phyloP scores from a whole-genome alignment of 2,329 filamentous ascomycete genomes.

The Arthroderma sp. region DNA sequence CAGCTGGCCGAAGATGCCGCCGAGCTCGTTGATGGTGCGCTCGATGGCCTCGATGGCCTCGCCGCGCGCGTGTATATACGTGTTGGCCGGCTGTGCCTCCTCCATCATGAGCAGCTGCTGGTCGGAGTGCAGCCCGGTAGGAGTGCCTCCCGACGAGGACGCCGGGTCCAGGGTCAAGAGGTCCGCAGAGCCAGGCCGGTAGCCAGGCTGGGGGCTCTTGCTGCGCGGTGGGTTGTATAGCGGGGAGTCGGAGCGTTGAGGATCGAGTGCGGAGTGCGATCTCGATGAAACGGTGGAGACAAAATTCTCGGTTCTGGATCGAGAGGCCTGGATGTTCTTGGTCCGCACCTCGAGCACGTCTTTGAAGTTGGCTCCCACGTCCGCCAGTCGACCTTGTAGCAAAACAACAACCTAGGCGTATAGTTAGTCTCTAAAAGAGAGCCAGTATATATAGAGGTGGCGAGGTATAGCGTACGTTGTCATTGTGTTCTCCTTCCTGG shows the following conservation, averaged over 20 bases:
- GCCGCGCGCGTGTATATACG: conserved; percentile 84
- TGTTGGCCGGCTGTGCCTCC: conserved; percentile 67
- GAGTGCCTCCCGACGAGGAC: conserved; percentile 32
- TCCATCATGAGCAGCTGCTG: conserved; percentile 89
- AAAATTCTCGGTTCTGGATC: conserved; percentile 90
- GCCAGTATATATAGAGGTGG: conserved; percentile 14
- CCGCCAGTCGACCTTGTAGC: conserved; percentile 79
- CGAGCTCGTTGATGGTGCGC: conserved; percentile 83
- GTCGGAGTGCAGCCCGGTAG: conserved; percentile 51
- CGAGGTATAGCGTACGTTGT: conserved; percentile 50
- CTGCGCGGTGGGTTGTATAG: conserved; percentile 69
- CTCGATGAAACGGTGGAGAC: conserved; percentile 78
- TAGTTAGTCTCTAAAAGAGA: background rate
- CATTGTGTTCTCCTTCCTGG: conserved; percentile 93
- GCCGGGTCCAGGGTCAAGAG: conserved; percentile 70
- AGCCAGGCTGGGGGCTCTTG: conserved; percentile 49
- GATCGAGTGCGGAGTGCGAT: conserved; percentile 49
- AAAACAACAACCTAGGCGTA: conserved; percentile 56
- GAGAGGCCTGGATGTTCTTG: conserved; percentile 92
- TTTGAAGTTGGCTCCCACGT: conserved; percentile 92
- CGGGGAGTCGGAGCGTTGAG: conserved; percentile 68
- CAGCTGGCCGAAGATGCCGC: conserved; percentile 83
- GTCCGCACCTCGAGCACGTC: conserved; percentile 92
- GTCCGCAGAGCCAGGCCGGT: conserved; percentile 45
- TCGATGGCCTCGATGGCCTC: conserved; percentile 97